Evolutionary conservation across 805 yeast species (phyloP).

Genomic region (Kuraishia floccosa): DNA sequence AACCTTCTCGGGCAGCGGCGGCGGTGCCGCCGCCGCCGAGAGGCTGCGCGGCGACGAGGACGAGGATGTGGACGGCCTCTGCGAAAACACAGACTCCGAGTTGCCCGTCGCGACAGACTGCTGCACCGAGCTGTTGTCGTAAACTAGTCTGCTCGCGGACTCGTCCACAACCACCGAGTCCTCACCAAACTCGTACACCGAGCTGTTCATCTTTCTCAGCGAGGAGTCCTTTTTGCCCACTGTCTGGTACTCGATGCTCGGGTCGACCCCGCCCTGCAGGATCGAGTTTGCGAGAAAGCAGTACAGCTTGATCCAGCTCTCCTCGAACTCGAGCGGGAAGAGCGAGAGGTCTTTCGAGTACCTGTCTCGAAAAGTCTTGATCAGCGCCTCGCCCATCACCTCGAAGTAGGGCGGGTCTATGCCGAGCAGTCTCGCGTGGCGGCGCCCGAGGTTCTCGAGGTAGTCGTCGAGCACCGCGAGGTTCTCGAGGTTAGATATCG

Average conservation of each 20-base stretch:
- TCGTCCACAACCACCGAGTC: too few relatives aligned
- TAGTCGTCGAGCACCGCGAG: constrained; percentile 46
- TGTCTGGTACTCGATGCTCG: constrained; percentile 23
- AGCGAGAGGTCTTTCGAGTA: constrained; percentile 22
- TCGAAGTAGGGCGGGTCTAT: constrained; percentile 60
- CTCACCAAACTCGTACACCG: too few relatives aligned
- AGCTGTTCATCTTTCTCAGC: too few relatives aligned
- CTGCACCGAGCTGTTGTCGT: too few relatives aligned
- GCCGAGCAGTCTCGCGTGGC: constrained; percentile 67
- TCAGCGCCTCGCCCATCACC: constrained; percentile 62
- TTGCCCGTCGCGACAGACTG: too few relatives aligned
- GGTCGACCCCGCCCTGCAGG: constrained; percentile 49
- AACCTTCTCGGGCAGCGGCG: too few relatives aligned
- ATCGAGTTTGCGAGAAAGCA: constrained; percentile 59
- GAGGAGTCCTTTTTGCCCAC: too few relatives aligned
- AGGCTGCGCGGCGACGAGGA: too few relatives aligned
- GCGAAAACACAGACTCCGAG: too few relatives aligned
- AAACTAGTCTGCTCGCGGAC: too few relatives aligned
- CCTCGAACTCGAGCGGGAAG: constrained; percentile 51
- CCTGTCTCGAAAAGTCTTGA: constrained; percentile 58
- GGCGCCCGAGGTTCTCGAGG: constrained; percentile 52
- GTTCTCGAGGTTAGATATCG: constrained; percentile 54
- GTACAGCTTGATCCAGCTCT: constrained; percentile 62
- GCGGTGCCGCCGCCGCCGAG: too few relatives aligned
- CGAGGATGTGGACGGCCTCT: too few relatives aligned